These are phyloP conservation scores for Ceratobasidium sp. DNA, from an alignment of 1,284 basidiomycete genomes.

Conservation along the genomic window DNA sequence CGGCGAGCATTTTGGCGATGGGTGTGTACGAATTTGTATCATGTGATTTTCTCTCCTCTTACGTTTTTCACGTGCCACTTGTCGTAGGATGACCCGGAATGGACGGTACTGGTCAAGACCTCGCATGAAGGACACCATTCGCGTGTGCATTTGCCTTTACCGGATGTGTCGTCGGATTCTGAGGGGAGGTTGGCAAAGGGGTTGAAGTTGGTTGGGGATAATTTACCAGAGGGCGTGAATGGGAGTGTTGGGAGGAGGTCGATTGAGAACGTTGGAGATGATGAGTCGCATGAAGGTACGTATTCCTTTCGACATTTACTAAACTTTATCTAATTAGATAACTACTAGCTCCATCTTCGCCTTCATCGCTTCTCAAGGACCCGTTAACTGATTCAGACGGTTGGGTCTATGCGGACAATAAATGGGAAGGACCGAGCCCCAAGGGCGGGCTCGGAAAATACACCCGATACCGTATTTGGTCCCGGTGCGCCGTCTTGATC, in stretches of 20 bases:
- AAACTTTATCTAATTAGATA: no score
- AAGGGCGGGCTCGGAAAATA: conserved; percentile 92
- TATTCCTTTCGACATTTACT: not conserved
- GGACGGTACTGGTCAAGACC: conserved; percentile 54
- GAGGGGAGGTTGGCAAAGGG: conserved; percentile 38
- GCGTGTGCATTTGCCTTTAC: conserved; percentile 21
- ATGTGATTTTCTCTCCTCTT: conserved; percentile 14
- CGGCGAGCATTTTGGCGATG: conserved; percentile 48
- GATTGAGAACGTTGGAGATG: conserved; percentile 23
- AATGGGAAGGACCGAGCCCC: conserved; percentile 86
- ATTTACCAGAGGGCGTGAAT: conserved; percentile 38
- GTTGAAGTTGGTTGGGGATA: conserved; percentile 45
- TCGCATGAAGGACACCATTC: conserved; percentile 19
- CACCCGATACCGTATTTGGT: conserved; percentile 87
- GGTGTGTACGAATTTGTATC: conserved; percentile 17
- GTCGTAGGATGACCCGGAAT: conserved; percentile 69
- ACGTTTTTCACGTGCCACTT: conserved; percentile 3
- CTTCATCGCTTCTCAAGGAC: conserved; percentile 54
- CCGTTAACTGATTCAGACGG: conserved; percentile 85
- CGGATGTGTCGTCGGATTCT: conserved; percentile 34
- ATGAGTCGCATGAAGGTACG: conserved; percentile 16
- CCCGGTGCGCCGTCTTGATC: conserved; percentile 79
- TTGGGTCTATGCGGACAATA: conserved; percentile 96
- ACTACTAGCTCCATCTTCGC: conserved; percentile 4
- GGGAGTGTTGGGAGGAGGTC: conserved; percentile 33